Evolutionary conservation across 1,284 basidiomycete species (phyloP), one percentile per base, ranked within the genome.

Genomic region (Peniophora sp.): DNA sequence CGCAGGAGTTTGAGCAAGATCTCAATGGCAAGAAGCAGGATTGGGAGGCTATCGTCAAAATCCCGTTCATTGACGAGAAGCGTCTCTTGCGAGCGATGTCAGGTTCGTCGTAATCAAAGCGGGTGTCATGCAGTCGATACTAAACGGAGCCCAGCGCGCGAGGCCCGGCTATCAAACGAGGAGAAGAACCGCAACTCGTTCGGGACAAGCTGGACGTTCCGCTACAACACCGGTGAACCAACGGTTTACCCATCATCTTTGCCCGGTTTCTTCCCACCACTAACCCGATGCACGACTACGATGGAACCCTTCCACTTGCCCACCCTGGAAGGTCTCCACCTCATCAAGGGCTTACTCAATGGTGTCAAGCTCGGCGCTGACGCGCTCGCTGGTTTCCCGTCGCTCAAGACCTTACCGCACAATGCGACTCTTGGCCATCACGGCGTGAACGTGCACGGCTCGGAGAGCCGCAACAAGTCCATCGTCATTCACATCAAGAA

Each of bases 1-100:
- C 97, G 0, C 58, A 72, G 14, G 82, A 92, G 49, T 99, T 98
- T 59, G 93, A 92, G 57, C 83, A 83, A 57, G 97, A 99, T 70
- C 70, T 97, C 62, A 99, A 99, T 62, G 97, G 97, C 47, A 99
- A 99, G 78, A 99, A 96, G 66, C 85, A 88, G 60, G 95, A 97
- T 34, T 99, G 97, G 97, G 97, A 99, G 66, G 96, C 96, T 0
- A 83, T 99, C 53, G 93, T 99, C 53, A 98, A 99, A 71, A 98
- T 99, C 59, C 97, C 97, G 0, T 99, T 99, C 68, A 99, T 99
- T 56, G 85, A 97, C 47, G 85, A 97, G 68, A 63, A 74, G 15
- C 76, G 92, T 47, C 68, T 99, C 15, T 70, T 97, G 24, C 74
- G 75, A 20, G 89, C 93, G 1, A 96, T 97, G 94, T 68, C 71